Base-by-base conservation (phyloP, 192 early-diverging fungal genomes). In the Coemansia sp. region DNA sequence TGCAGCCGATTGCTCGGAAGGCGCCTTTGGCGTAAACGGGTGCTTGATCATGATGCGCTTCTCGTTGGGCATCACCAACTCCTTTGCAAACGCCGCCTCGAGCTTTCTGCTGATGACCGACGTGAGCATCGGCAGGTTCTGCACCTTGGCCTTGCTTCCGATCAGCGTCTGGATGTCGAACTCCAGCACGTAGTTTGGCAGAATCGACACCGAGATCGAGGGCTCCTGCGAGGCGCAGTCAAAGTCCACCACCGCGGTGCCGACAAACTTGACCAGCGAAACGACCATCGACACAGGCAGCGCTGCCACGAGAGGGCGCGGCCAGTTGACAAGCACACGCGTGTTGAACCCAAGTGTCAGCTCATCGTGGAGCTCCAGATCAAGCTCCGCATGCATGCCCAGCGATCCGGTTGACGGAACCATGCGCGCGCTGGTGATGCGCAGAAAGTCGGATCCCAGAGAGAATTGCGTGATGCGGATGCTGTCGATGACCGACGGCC, bases 71-170 rank as follows among this genome's bases (percentile, higher is more conserved):
- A 66, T 56, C 14, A 84, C 76, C 20, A 82, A 63, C 50, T 75
- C 68, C 59, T 68, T 70, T 71, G 56, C 62, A 69, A 76, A 69
- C 14, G 81, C 61, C 38, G 85, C 57, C 74, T 79, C 55, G 79
- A 85, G 68, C 87, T 88, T 67, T 70, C 87, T 29, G 84, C 83
- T 88, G 44, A 99, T 91, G 9, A 99, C 71, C 50, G 90, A 86
- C 0, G 94, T 92, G 17, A 99, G 81, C 75, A 95, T 97, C 11
- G 95, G 95, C 54, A 98, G 83, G 65, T 95, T 92, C 75, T 98
- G 96, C 17, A 99, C 89, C 72, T 99, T 99, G 27, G 97, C 95
- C 63, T 92, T 86, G 69, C 95, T 94, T 0, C 97, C 97, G 36
- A 99, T 84, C 34, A 98, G 74, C 0, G 95, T 95, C 44, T 89